phyloP scores from a whole-genome alignment of 169 alveolate species.

The Plasmodium reichenowi region DNA sequence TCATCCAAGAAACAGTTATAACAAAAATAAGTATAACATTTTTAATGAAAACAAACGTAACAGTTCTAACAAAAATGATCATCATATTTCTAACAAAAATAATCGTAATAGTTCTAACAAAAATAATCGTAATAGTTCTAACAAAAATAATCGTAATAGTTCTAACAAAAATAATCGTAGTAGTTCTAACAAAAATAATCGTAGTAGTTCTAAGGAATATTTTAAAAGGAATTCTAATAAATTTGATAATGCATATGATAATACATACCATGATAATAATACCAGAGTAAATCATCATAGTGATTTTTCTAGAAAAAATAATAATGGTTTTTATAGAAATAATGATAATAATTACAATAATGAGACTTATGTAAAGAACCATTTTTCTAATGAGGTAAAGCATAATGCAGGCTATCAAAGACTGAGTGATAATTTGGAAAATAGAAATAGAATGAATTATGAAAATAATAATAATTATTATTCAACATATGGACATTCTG shows the following conservation, averaged over 20 bases:
- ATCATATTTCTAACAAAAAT: not conserved
- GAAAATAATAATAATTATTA: not conserved
- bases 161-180: not conserved
- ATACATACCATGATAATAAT: not conserved
- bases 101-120: not conserved
- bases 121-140: not conserved
- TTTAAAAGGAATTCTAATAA: not conserved
- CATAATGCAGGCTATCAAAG: not conserved
- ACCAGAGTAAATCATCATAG: not conserved
- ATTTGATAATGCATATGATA: not conserved
- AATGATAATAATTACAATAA: not conserved
- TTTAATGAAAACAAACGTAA: not conserved
- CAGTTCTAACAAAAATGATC: not conserved
- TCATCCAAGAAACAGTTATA: not conserved
- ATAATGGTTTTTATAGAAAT: not conserved
- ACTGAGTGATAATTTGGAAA: not conserved
- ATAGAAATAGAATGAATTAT: not conserved
- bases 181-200: not conserved
- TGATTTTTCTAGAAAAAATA: not conserved
- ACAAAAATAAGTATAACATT: not conserved
- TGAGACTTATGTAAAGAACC: not conserved
- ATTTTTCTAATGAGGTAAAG: not conserved
- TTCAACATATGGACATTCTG: not conserved
- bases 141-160: not conserved
- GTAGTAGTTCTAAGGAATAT: not conserved